Percentiles rank a stretch among this genome's conserved stretches.
Evolutionary conservation across 1,139 yeast species (phyloP).

Genomic region (Suhomyces chickasaworum): DNA sequence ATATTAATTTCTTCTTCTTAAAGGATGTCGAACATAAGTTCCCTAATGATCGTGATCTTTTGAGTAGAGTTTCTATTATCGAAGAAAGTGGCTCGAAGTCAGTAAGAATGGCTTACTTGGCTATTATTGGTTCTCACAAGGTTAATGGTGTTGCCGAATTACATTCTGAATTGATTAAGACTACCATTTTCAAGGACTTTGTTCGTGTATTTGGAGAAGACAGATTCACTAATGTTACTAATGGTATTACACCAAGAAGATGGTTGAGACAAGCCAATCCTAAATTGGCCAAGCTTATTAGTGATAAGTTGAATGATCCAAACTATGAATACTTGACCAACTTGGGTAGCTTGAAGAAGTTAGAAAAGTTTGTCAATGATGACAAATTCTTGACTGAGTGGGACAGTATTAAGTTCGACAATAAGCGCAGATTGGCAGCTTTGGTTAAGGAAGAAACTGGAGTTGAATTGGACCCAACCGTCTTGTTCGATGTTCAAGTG

Average conservation of each 20-base stretch:
- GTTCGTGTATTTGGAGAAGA: conserved; percentile 79
- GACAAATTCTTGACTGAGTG: conserved; percentile 66
- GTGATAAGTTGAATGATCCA: conserved; percentile 67
- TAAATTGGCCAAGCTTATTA: conserved; percentile 66
- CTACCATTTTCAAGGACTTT: conserved; percentile 89
- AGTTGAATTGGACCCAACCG: conserved; percentile 69
- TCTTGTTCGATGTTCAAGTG: conserved; percentile 87
- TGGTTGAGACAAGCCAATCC: conserved; percentile 97
- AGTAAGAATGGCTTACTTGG: conserved; percentile 90
- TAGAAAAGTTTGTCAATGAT: conserved; percentile 72
- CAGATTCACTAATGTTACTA: conserved; percentile 88
- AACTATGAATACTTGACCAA: conserved; percentile 67
- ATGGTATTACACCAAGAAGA: conserved; percentile 95
- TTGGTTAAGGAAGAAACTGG: conserved; percentile 70
- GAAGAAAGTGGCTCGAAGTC: conserved; percentile 82
- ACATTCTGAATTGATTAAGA: conserved; percentile 86
- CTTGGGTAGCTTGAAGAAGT: conserved; percentile 64
- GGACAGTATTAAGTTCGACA: conserved; percentile 69
- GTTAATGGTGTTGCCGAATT: conserved; percentile 96
- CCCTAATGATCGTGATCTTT: conserved; percentile 67
- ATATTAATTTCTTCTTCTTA: conserved; percentile 78
- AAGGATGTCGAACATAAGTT: conserved; percentile 72
- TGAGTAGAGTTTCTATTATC: conserved; percentile 75
- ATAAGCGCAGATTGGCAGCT: conserved; percentile 70
- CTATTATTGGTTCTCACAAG: conserved; percentile 88